Evolutionary conservation across 805 yeast genomes (phyloP).

Genomic region (Yamadazyma scolyti): DNA sequence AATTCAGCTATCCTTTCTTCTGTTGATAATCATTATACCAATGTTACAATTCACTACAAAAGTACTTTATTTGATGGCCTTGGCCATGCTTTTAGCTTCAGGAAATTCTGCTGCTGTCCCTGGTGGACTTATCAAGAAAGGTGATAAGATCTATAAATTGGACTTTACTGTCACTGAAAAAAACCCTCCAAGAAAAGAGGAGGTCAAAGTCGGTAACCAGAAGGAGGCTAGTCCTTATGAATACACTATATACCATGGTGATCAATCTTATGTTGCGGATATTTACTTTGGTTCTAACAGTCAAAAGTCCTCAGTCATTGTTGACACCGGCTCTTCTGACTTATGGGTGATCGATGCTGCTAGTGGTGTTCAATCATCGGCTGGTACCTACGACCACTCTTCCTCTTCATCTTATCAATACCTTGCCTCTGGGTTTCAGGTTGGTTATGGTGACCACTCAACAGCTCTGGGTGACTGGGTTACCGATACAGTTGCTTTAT

Average conservation of each 20-base stretch:
- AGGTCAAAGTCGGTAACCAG: not conserved
- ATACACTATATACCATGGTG: constrained; percentile 4
- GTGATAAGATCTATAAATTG: constrained; percentile 6
- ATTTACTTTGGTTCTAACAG: constrained; percentile 17
- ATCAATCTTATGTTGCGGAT: constrained; percentile 6
- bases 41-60: no score
- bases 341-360: constrained; percentile 17
- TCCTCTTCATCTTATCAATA: constrained; percentile 18
- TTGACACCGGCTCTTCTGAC: constrained; percentile 26
- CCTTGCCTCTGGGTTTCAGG: constrained; percentile 33
- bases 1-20: no score
- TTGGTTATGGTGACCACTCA: constrained; percentile 45
- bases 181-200: no score
- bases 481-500: constrained; percentile 11
- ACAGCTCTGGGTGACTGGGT: constrained; percentile 27
- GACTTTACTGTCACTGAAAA: constrained; percentile 6
- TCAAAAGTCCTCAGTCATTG: constrained; percentile 14
- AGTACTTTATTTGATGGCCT: constrained; percentile 7
- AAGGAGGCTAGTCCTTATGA: constrained; percentile 3
- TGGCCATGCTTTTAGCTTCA: constrained; percentile 5
- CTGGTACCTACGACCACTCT: constrained; percentile 2
- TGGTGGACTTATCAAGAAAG: constrained; percentile 8
- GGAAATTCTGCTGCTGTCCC: constrained; percentile 5
- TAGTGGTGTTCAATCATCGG: constrained; percentile 9
- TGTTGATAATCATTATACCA: no score